Evolutionary conservation across 306 rosid genomes (phyloP).

Genomic region (Rosa rugosa): DNA sequence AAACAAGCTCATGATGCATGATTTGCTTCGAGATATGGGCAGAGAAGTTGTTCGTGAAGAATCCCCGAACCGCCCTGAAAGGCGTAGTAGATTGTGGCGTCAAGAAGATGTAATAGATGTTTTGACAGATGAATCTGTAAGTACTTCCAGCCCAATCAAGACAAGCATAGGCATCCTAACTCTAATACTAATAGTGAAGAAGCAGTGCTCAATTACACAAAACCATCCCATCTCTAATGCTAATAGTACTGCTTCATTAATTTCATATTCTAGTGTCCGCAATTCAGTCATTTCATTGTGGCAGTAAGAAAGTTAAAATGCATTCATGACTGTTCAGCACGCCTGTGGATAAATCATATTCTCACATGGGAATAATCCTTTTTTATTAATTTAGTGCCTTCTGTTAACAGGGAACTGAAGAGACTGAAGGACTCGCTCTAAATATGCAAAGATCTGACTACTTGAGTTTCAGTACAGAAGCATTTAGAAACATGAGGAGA

Average conservation of each 20-base stretch:
- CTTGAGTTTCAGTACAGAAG: not conserved
- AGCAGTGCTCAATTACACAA: too few relatives aligned
- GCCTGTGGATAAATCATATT: too few relatives aligned
- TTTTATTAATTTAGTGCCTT: not conserved
- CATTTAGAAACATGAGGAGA: not conserved
- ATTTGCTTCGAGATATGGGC: not conserved
- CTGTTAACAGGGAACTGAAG: not conserved
- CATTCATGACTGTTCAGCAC: too few relatives aligned
- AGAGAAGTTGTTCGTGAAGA: not conserved
- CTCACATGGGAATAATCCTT: too few relatives aligned
- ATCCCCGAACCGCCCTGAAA: not conserved
- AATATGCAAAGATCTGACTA: not conserved
- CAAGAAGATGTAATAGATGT: not conserved
- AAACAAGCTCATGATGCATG: not conserved
- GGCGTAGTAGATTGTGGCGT: not conserved
- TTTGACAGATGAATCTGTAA: not conserved
- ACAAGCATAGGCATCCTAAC: too few relatives aligned
- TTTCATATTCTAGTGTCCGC: too few relatives aligned
- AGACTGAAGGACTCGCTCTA: not conserved
- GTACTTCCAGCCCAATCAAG: not conserved
- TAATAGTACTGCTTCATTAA: too few relatives aligned
- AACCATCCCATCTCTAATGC: too few relatives aligned
- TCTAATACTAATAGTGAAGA: too few relatives aligned
- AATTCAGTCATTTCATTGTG: too few relatives aligned
- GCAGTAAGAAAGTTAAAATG: too few relatives aligned